Percentiles rank a stretch among this genome's conserved stretches.
Conservation (phyloP, 192 early-diverging fungal species). For the Backusella tarrabulga region DNA sequence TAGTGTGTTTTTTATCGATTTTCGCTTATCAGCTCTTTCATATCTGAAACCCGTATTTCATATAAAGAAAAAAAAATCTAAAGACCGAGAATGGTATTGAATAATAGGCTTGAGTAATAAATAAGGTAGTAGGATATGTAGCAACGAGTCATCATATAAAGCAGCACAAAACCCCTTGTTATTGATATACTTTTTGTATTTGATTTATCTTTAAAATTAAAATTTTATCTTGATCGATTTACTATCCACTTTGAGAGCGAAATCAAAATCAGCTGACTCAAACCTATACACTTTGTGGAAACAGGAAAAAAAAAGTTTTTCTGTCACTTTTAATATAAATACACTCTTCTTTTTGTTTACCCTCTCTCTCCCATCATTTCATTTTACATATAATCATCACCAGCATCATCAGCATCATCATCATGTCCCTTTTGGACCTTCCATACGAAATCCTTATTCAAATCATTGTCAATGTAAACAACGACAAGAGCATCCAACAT, state of each 20-base stretch:
- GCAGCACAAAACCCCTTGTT: no score
- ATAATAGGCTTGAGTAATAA: background rate
- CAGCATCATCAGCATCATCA: background rate
- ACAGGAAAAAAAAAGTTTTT: background rate
- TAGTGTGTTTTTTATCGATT: background rate
- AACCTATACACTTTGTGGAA: background rate
- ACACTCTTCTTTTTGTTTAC: background rate
- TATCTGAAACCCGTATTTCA: background rate
- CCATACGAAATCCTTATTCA: background rate
- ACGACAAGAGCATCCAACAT: background rate
- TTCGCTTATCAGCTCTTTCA: background rate
- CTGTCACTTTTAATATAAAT: background rate
- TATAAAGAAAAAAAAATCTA: background rate
- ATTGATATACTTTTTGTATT: no score
- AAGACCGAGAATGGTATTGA: background rate
- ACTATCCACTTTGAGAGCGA: background rate
- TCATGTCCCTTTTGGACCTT: background rate
- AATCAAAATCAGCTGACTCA: conserved; percentile 5
- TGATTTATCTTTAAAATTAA: no score
- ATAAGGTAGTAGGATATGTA: background rate
- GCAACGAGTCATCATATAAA: background rate
- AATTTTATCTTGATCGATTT: no score
- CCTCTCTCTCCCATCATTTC: background rate
- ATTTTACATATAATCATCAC: no score
- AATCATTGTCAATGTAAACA: background rate